phyloP scores from a whole-genome alignment of 305 asterid species.

The Solanum hybrid region DNA sequence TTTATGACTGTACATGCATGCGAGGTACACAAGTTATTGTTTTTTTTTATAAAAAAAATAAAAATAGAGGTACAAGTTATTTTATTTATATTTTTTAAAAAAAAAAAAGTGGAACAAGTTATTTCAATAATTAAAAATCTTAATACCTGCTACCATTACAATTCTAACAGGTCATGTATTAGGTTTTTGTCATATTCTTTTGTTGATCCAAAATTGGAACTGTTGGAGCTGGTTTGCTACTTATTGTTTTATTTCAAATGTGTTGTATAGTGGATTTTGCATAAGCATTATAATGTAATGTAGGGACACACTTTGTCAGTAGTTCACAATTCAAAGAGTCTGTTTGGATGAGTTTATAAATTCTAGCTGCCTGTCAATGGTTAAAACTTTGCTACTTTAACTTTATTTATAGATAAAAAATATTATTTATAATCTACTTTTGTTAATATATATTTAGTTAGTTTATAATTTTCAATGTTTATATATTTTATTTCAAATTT shows the following conservation, averaged over 20 bases:
- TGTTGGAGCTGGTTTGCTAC: neutral
- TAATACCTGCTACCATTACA: neutral
- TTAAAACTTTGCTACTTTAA: neutral
- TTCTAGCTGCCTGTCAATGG: neutral
- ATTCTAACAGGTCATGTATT: neutral
- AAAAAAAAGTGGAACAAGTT: neutral
- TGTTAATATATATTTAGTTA: too few species aligned
- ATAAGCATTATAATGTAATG: neutral
- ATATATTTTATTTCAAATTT: too few species aligned
- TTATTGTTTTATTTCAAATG: neutral
- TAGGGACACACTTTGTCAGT: too few species aligned
- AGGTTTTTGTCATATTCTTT: neutral
- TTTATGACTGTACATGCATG: neutral
- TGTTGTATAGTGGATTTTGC: neutral
- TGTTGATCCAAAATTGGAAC: neutral
- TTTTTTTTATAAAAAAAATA: neutral
- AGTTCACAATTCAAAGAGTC: neutral
- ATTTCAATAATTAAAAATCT: neutral
- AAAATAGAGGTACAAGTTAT: neutral
- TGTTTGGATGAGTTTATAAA: too few species aligned
- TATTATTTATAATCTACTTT: too few species aligned
- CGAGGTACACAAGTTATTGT: neutral
- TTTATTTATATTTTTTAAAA: too few species aligned
- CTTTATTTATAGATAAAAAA: too few species aligned
- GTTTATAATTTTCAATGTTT: too few species aligned